Percentiles rank a stretch among this genome's conserved stretches.
Evolutionary conservation across 2,329 filamentous ascomycete species (phyloP).

Genomic region (Penicillium paneum): DNA sequence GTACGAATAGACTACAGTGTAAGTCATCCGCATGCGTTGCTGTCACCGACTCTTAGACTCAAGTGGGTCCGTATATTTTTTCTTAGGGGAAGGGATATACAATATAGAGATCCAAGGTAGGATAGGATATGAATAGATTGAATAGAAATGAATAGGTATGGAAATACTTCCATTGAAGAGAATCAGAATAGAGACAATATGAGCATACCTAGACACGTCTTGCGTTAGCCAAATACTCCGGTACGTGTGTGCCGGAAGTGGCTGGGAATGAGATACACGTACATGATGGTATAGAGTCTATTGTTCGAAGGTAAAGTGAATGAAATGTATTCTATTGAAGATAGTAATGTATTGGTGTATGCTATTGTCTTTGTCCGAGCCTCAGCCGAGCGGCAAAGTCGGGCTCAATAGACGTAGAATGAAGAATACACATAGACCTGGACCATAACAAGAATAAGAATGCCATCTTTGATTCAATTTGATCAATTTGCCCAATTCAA

Average conservation of each 20-base stretch:
- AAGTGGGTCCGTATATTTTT: conserved; percentile 7
- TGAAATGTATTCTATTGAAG: background rate
- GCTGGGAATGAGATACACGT: conserved; percentile 4
- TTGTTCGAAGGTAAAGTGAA: background rate
- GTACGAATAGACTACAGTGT: background rate
- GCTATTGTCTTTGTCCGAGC: background rate
- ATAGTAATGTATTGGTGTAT: background rate
- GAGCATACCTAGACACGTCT: background rate
- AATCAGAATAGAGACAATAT: background rate
- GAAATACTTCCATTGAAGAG: background rate
- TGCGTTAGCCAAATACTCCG: background rate
- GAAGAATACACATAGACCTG: no score
- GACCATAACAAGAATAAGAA: background rate
- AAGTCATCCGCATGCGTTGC: background rate
- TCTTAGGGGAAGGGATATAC: background rate
- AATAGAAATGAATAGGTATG: background rate
- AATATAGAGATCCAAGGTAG: background rate
- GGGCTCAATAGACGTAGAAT: background rate
- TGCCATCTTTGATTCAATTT: background rate
- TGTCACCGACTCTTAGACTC: background rate
- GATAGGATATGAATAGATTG: background rate
- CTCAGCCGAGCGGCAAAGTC: conserved; percentile 1
- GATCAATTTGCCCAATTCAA: no score
- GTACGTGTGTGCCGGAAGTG: conserved; percentile 2
- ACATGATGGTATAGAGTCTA: background rate